phyloP scores from a whole-genome alignment of 257 asterid species.

The Catharanthus roseus region DNA sequence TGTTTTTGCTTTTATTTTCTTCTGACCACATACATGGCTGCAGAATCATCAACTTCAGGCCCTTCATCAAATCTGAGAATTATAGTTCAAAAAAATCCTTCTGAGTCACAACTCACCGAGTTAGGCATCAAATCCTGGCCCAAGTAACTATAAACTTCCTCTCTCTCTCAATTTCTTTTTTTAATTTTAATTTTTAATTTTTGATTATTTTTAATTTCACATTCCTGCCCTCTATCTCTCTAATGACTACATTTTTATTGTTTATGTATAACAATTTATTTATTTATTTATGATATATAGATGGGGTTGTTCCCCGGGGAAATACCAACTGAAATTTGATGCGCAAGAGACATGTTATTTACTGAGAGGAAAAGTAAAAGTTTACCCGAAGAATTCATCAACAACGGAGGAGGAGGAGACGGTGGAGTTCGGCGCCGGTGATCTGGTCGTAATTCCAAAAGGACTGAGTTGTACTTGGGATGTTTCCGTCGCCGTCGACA shows the following conservation, averaged over 20 bases:
- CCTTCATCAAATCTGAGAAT: conserved; percentile 48
- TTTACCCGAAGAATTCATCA: conserved; percentile 49
- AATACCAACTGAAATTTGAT: conserved; percentile 69
- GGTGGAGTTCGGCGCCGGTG: conserved; percentile 84
- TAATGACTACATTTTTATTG: background rate
- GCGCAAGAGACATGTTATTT: conserved; percentile 76
- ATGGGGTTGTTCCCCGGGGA: conserved; percentile 93
- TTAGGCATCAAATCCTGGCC: conserved; percentile 93
- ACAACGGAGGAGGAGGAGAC: conserved; percentile 26
- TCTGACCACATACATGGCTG: conserved; percentile 37
- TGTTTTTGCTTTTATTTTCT: too few relatives aligned
- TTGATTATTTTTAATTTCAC: too few relatives aligned
- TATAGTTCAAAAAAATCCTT: conserved; percentile 60
- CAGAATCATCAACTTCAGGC: conserved; percentile 29
- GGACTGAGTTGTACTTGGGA: conserved; percentile 96
- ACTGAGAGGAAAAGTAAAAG: conserved; percentile 69
- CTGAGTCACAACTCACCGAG: conserved; percentile 57
- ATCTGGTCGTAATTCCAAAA: conserved; percentile 72
- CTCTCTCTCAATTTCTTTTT: too few relatives aligned
- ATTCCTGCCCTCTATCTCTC: background rate
- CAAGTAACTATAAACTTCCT: conserved; percentile 40
- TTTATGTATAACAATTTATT: background rate
- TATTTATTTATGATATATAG: conserved; percentile 17
- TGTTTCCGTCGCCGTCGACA: conserved; percentile 64
- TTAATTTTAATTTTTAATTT: too few relatives aligned